These are phyloP conservation scores for Macrophomina pseudophaseolina DNA, from an alignment of 2,329 filamentous ascomycete species.

Conservation along the genomic window DNA sequence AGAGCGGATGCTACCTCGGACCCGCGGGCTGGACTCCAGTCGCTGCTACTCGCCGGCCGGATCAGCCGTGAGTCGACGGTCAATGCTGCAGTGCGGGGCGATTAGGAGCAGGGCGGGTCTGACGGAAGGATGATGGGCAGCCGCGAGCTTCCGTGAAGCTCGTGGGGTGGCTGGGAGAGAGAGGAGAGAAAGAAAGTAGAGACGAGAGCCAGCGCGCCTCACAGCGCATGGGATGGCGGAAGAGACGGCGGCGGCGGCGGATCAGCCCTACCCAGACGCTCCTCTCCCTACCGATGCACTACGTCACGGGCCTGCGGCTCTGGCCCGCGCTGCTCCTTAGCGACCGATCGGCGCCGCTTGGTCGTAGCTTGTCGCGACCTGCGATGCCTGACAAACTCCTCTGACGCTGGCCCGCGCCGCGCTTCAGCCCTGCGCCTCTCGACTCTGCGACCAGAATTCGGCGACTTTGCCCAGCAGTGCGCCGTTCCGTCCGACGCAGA, in stretches of 20 bases:
- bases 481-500: background rate
- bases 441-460: background rate
- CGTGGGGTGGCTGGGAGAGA: background rate
- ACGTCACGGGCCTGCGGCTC: constrained; percentile 23
- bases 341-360: constrained; percentile 20
- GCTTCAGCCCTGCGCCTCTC: background rate
- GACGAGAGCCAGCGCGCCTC: background rate
- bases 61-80: background rate
- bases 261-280: constrained; percentile 14
- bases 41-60: constrained; percentile 10
- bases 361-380: constrained; percentile 23
- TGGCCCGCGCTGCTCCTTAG: constrained; percentile 8
- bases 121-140: constrained; percentile 8
- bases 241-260: constrained; percentile 2
- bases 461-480: background rate
- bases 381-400: background rate
- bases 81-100: constrained; percentile 4
- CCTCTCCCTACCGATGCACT: background rate
- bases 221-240: background rate
- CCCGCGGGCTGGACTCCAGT: constrained; percentile 5
- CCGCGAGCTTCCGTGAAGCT: constrained; percentile 21
- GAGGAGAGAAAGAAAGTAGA: background rate
- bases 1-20: background rate
- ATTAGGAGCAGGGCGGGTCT: background rate
- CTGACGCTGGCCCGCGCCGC: background rate